Base-by-base conservation (phyloP, 768 basidiomycete species). In the Amanita polypyramis region DNA sequence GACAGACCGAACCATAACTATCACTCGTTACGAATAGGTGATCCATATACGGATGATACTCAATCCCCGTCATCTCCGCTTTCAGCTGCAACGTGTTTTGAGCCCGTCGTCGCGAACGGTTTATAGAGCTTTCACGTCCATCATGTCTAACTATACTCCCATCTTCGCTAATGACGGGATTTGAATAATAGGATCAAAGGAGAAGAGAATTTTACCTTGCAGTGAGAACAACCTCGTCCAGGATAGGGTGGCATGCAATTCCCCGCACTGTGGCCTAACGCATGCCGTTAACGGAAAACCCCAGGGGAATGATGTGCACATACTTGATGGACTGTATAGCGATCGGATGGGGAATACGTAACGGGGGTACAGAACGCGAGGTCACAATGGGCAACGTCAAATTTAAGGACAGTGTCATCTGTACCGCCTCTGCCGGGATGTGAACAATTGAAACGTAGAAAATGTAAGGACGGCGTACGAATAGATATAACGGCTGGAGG, bases 11-110 rank as follows among this genome's bases (percentile, higher is more conserved):
- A 3, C 86, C 85, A 12, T 56, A 62, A 9, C 58, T 65, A 52
- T 86, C 82, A 48, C 79, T 76, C 2, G 80, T 83, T 4, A 73
- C 74, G 52, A 90, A 88, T 41, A 87, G 58, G 54, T 86, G 70
- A 32, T 82, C 77, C 68, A 82, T 76, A 25, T 52, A 57, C 10
- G 87, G 87, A 57, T 90, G 84, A 45, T 73, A 80, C 54, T 79
- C 72, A 4, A 82, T 75, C 34, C 77, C 75, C 0, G 81, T 82
- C 45, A 83, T 75, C 56, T 84, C 81, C 38, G 70, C 54, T 10
- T 58, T 54, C 5, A 79, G 64, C 54, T 77, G 76, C 5, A 87
- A 54, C 11, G 66, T 75, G 35, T 74, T 70, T 50, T 77, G 75
- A 2, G 75, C 73, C 9, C 65, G 37, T 33, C 20, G 30, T 61